Evolutionary conservation across 176 grass and related monocot genomes (phyloP), one percentile per base, ranked within the genome.

Genomic region (Aegilops longissima): DNA sequence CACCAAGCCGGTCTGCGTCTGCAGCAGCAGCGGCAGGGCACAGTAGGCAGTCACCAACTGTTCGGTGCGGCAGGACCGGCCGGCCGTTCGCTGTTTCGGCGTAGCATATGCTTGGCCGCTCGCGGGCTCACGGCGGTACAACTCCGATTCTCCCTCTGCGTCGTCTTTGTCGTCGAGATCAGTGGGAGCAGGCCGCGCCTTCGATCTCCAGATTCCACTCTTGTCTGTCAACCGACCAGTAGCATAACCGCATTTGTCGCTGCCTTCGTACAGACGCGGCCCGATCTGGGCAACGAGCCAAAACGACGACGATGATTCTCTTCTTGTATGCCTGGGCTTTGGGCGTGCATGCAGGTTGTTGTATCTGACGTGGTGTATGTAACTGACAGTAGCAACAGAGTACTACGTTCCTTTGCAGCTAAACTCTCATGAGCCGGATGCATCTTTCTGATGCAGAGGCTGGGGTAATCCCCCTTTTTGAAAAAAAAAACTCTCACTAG

Each of bases 161-260:
- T 11, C 34, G 39, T 44, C 34, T 5, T 38, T 20, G 65, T 34
- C 31, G 66, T 66, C 12, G 27, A 12, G 25, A 20, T 70, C 66
- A 35, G 33, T 58, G 54, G 54, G 52, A 20, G 17, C 17, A 56
- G 52, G 52, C 52, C 47, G 49, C 49, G 49, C 49, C 13, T 52
- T 52, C 14, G 52, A 16, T 58, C 52, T 58, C 52, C 52, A 11
- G 67, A 3, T 17, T 52, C 16, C 31, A 21, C 33, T 10, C 67
- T 17, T 70, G 69, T 42, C 21, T 44, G 36, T n/a, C 70, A 5
- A 18, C 14, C 70, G n/a, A 54, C 51, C 51, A 54, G 51, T 54
- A 59, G 56, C 56, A 59, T 63, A 74, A 74, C 71, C 8, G 71
- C 71, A 74, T 74, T 73, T 73, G 70, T 73, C 70, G 36, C 38